Evolutionary conservation across 2,329 filamentous ascomycete genomes (phyloP).

Genomic region (Ceratocystis variospora): DNA sequence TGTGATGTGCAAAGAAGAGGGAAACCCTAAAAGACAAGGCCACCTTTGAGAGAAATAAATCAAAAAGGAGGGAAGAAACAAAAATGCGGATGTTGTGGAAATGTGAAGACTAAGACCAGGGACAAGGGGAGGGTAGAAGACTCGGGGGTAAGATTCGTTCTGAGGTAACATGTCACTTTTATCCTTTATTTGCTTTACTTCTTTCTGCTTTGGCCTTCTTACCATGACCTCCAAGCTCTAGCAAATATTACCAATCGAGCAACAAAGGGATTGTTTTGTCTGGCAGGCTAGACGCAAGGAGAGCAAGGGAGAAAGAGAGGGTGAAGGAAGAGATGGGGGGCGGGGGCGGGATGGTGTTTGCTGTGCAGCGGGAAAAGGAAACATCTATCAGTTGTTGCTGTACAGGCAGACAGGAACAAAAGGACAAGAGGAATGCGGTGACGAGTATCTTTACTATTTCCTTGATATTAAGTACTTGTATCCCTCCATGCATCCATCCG

Average conservation of each 20-base stretch:
- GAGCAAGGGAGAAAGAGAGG: not conserved
- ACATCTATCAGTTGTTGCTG: not conserved
- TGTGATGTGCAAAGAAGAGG: not conserved
- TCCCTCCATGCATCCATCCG: no score
- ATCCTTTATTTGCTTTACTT: not conserved
- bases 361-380: no score
- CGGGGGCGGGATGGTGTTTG: not conserved
- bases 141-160: not conserved
- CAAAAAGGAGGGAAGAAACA: not conserved
- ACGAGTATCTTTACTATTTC: not conserved
- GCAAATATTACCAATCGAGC: no score
- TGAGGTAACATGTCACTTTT: not conserved
- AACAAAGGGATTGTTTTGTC: conserved; percentile 2
- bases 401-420: not conserved
- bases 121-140: not conserved
- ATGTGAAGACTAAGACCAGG: not conserved
- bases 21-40: not conserved
- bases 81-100: not conserved
- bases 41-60: not conserved
- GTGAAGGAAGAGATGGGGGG: not conserved
- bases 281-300: not conserved
- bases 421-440: not conserved
- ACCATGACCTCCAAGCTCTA: no score
- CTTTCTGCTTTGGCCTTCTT: not conserved
- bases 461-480: no score